phyloP scores from a whole-genome alignment of 345 rosid species.

The Salix koriyanagi region DNA sequence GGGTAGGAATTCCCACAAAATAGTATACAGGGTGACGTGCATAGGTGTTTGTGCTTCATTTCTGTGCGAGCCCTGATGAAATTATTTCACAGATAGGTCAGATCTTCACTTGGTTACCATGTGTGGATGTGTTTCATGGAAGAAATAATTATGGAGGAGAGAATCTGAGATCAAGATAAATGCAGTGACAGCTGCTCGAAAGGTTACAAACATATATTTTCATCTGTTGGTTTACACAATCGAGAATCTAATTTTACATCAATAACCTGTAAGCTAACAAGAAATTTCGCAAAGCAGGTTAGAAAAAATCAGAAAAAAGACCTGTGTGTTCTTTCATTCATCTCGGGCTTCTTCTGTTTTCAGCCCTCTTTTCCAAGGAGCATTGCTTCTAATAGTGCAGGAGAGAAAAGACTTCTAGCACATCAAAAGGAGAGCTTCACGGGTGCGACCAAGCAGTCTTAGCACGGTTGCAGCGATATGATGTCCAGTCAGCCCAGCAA shows the following conservation, averaged over 20 bases:
- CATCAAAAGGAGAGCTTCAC: slow-evolving; percentile 83
- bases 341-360: slow-evolving; percentile 1
- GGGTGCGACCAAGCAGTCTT: slow-evolving; percentile 74
- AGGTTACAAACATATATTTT: neutral
- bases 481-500: slow-evolving; percentile 82
- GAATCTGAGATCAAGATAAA: neutral
- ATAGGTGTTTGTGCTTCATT: neutral
- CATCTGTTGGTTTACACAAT: neutral
- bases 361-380: neutral
- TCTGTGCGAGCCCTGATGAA: neutral
- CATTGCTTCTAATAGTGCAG: neutral
- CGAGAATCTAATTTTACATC: neutral
- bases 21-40: neutral
- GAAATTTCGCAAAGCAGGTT: neutral
- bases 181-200: neutral
- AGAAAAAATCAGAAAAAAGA: neutral
- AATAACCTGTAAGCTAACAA: neutral
- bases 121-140: neutral
- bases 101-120: neutral
- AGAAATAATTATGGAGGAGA: neutral
- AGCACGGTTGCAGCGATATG: slow-evolving; percentile 87
- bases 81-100: neutral
- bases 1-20: neutral
- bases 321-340: neutral
- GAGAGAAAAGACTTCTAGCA: slow-evolving; percentile 34